phyloP scores from a whole-genome alignment of 139 green algal species.

The Chlorella sp. region DNA sequence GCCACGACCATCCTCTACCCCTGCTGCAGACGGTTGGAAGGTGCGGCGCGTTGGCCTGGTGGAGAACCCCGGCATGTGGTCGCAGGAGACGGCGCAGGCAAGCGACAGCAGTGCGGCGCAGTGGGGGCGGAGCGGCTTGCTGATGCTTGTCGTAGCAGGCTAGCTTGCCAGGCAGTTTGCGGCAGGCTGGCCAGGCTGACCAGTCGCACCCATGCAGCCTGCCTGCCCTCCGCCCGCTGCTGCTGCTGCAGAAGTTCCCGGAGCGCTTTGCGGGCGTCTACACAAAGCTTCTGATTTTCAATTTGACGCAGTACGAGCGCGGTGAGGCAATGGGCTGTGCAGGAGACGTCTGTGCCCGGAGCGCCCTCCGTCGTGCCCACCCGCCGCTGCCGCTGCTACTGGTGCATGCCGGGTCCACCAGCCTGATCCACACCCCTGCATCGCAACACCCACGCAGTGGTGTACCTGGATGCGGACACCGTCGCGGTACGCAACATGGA shows the following conservation, averaged over 20 bases:
- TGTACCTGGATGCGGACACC: constrained; percentile 84
- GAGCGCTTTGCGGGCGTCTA: constrained; percentile 77
- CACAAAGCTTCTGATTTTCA: constrained; percentile 85
- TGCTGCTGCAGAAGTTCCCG: constrained; percentile 44
- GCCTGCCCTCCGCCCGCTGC: no score
- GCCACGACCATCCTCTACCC: no score
- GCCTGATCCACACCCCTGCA: background rate
- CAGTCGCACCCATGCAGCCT: no score
- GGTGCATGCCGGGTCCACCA: no score
- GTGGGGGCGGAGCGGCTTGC: background rate
- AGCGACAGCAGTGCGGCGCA: background rate
- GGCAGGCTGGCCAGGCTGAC: background rate
- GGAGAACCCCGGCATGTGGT: constrained; percentile 63
- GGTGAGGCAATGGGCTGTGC: no score
- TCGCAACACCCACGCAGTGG: constrained; percentile 44
- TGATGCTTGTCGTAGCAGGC: no score
- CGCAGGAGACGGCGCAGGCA: constrained; percentile 16
- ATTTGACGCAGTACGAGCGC: constrained; percentile 74
- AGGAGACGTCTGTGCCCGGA: no score
- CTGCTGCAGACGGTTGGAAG: constrained; percentile 60
- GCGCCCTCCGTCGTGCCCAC: no score
- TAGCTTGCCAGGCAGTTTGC: background rate
- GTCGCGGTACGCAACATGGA: constrained; percentile 73
- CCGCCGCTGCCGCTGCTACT: no score
- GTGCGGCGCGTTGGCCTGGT: constrained; percentile 55